Evolutionary conservation across 306 rosid species (phyloP).

Genomic region (Dalbergia cultrata): DNA sequence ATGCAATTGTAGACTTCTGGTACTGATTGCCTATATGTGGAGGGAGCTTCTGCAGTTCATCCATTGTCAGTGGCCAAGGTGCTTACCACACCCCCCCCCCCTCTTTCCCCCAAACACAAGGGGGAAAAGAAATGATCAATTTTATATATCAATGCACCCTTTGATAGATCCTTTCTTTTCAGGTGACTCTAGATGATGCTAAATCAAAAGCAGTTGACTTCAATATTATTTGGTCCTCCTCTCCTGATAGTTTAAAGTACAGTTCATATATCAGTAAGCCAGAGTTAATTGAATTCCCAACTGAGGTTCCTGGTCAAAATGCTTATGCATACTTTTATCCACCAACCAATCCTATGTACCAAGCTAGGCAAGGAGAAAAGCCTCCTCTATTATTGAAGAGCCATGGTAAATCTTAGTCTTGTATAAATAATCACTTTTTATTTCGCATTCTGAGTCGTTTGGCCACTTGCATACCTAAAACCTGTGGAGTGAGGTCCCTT

Average conservation of each 20-base stretch:
- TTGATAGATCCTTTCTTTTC: slow-evolving; percentile 45
- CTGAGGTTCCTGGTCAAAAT: slow-evolving; percentile 88
- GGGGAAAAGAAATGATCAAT: too few relatives aligned
- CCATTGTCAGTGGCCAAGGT: slow-evolving; percentile 93
- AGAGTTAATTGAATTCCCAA: slow-evolving; percentile 89
- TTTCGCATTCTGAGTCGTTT: slow-evolving; percentile 31
- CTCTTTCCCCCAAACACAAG: neutral
- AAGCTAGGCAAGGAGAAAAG: slow-evolving; percentile 74
- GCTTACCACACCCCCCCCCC: neutral
- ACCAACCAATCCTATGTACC: slow-evolving; percentile 73
- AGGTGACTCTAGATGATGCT: slow-evolving; percentile 76
- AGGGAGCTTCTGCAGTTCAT: slow-evolving; percentile 82
- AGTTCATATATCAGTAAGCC: slow-evolving; percentile 79
- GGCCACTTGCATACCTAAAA: slow-evolving; percentile 9
- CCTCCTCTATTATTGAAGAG: slow-evolving; percentile 88
- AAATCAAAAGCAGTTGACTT: slow-evolving; percentile 66
- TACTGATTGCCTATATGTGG: slow-evolving; percentile 68
- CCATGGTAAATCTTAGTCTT: slow-evolving; percentile 70
- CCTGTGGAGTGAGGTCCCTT: slow-evolving; percentile 1
- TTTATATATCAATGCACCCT: neutral
- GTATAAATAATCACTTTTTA: slow-evolving; percentile 8
- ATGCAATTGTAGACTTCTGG: slow-evolving; percentile 68
- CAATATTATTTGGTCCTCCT: slow-evolving; percentile 84
- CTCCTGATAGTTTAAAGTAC: slow-evolving; percentile 79
- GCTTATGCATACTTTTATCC: slow-evolving; percentile 95